Evolutionary conservation across 495 filamentous ascomycete genomes (phyloP), one percentile per base, ranked within the genome.

Genomic region (Penicillium parvum): DNA sequence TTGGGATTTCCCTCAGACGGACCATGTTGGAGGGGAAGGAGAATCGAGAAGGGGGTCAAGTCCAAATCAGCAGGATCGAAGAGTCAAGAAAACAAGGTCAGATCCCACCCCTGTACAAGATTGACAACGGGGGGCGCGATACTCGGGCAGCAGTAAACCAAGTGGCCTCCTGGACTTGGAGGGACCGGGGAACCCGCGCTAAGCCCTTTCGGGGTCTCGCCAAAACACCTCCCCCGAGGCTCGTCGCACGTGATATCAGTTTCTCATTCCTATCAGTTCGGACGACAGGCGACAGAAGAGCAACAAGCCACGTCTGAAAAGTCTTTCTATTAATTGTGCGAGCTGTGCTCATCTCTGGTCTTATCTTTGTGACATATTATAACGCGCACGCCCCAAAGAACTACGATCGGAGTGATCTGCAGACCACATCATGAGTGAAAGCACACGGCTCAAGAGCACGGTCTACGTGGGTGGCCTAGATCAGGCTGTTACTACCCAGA

Each of bases 381-480:
- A n/a, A n/a, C n/a, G n/a, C n/a, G n/a, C n/a, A n/a, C n/a, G n/a
- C n/a, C n/a, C n/a, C n/a, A n/a, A n/a, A n/a, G n/a, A n/a, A n/a
- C n/a, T n/a, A n/a, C n/a, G n/a, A n/a, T n/a, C n/a, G n/a, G n/a
- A n/a, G n/a, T n/a, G n/a, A n/a, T n/a, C n/a, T n/a, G n/a, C n/a
- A n/a, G n/a, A 32, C 12, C 10, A 38, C 50, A 81, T 37, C 22
- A 91, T 92, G 87, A 82, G 83, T 37, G 88, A 92, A 69, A 71
- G 79, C 10, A 73, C 90, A 22, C 85, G 92, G 38, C 78, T 94
- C 56, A 96, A 95, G 55, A 68, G 61, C 53, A 98, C 92, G 21
- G 71, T 98, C 47, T 94, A 92, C 57, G 83, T 97, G 39, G 90
- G 91, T 38, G 90, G 90, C 28, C 79, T 98, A 17, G 84, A 92